Conservation (phyloP, 352 stramenopile genomes). For the Stephanocyclus meneghinianus region DNA sequence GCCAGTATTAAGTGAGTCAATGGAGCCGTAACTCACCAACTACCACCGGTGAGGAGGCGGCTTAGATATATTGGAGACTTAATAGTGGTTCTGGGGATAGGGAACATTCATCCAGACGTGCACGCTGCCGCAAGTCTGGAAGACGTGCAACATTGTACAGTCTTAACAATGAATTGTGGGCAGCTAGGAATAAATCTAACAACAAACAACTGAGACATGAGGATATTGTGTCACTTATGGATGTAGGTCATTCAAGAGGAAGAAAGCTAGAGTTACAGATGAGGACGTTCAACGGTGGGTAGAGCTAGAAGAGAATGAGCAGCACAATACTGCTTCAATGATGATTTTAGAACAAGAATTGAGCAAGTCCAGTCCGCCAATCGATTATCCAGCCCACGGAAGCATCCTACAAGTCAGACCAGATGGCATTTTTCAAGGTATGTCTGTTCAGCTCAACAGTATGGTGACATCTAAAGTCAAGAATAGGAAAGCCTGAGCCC, state of each 20-base stretch:
- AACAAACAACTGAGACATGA: conserved; percentile 6
- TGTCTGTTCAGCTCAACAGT: conserved; percentile 7
- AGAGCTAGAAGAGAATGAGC: neutral
- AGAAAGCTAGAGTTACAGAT: no score
- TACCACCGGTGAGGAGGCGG: conserved; percentile 1
- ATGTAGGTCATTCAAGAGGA: neutral
- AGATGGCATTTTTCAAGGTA: neutral
- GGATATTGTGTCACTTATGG: neutral
- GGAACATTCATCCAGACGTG: neutral
- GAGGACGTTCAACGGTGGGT: neutral
- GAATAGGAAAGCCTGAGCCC: neutral
- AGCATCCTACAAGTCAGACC: neutral
- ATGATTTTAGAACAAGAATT: no score
- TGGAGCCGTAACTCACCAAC: neutral
- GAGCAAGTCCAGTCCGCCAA: no score
- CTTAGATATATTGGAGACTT: neutral
- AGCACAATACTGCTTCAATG: no score
- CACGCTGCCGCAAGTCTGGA: conserved; percentile 5
- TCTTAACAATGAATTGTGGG: conserved; percentile 2
- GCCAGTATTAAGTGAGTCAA: neutral
- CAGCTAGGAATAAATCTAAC: neutral
- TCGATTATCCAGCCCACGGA: neutral
- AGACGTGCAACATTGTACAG: neutral
- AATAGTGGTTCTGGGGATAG: neutral
- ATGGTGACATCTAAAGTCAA: neutral